Evolutionary conservation across 2,329 filamentous ascomycete genomes (phyloP), one percentile per base, ranked within the genome.

Genomic region (Alternaria sp.): DNA sequence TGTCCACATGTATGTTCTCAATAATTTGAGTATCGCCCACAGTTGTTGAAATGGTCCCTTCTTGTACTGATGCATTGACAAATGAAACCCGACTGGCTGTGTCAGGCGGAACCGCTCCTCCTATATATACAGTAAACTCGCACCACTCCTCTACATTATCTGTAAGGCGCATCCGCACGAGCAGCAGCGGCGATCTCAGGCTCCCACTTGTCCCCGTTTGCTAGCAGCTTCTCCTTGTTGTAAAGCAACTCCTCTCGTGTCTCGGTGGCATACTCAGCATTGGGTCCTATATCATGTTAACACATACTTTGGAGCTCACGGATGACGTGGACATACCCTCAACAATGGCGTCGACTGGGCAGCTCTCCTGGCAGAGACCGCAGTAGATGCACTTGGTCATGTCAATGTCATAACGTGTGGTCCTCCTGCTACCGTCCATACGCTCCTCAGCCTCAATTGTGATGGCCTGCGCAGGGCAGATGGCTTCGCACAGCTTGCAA

Each of bases 361-460:
- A 99, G 68, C 92, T 96, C 85, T 99, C 95, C 85, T 97, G 94
- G 88, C 95, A 98, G 84, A 96, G 96, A 52, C 95, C 95, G 81
- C 95, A 98, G 88, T 98, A 99, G 82, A 99, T 99, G 85, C 95
- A 99, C 87, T 99, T 99, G 76, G 95, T 98, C 95, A 99, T 99
- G 83, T 99, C 95, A 78, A 99, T 97, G 80, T 99, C 95, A 83
- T 99, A 99, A 79, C 94, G 89, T 61, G 94, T 97, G 52, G 95
- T 99, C 78, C 95, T 89, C 81, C 95, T 89, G 76, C 92, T 96
- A 66, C 95, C 95, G 75, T 99, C 95, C 76, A 92, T 92, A 78
- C 95, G 93, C 86, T 99, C 95, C 81, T 99, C 95, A 58, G 95
- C 95, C 84, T 99, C 95, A 74, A 99, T 99, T 54, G 95, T 99